A percentile compares a stretch with the other conserved stretches of the same genome.
Conservation (phyloP, 768 basidiomycete genomes). For the Boletus rubescentipes region DNA sequence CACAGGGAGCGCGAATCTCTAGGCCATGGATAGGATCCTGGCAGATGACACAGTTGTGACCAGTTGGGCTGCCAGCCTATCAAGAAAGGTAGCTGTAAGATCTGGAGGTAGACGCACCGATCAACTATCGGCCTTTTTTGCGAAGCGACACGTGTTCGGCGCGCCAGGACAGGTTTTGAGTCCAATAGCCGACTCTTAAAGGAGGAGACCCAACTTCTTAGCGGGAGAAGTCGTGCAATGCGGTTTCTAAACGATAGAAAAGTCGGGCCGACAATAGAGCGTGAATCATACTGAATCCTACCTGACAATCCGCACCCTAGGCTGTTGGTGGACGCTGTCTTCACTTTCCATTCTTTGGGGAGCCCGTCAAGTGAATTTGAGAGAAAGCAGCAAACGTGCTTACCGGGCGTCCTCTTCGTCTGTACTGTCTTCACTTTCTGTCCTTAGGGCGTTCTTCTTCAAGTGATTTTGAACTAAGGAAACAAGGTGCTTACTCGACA, state of each 20-base stretch:
- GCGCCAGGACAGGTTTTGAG: background rate
- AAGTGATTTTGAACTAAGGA: background rate
- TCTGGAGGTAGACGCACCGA: slow-evolving; percentile 11
- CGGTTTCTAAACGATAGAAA: background rate
- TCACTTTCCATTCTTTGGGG: background rate
- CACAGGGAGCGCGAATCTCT: slow-evolving; percentile 33
- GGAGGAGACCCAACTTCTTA: slow-evolving; percentile 22
- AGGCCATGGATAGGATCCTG: slow-evolving; percentile 29
- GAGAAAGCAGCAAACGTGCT: background rate
- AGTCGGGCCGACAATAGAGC: background rate
- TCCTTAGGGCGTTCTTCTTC: background rate
- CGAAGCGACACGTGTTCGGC: background rate
- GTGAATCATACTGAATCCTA: background rate
- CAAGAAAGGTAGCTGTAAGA: background rate
- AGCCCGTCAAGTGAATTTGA: background rate
- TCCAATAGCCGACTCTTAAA: slow-evolving; percentile 1
- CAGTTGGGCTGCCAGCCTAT: slow-evolving; percentile 14
- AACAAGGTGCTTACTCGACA: background rate
- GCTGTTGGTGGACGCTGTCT: background rate
- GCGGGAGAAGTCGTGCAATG: background rate
- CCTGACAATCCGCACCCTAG: background rate
- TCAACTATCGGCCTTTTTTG: background rate
- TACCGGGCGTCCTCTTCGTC: background rate
- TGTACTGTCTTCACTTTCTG: background rate
- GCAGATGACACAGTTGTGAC: slow-evolving; percentile 37